These are phyloP conservation scores for Cercospora canescens DNA, from an alignment of 2,329 filamentous ascomycete genomes.

Conservation along the genomic window DNA sequence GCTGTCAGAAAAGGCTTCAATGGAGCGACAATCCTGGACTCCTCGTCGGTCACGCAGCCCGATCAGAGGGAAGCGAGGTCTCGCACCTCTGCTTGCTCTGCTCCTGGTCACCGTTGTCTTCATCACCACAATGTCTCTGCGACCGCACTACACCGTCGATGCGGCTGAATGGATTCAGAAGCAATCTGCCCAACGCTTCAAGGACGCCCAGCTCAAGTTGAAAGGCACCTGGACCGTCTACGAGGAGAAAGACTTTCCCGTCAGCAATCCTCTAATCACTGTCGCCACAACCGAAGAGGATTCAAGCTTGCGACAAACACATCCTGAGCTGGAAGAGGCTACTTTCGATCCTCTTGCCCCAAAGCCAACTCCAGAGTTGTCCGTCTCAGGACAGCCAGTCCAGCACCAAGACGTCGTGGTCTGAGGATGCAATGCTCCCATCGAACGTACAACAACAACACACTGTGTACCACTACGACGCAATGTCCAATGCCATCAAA, in stretches of 20 bases:
- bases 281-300: conserved; percentile 8
- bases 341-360: conserved; percentile 2
- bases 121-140: conserved; percentile 15
- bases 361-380: neutral
- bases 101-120: conserved; percentile 15
- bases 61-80: conserved; percentile 14
- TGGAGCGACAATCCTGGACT: neutral
- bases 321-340: conserved; percentile 4
- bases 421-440: neutral
- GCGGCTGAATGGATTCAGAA: conserved; percentile 10
- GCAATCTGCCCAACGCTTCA: conserved; percentile 10
- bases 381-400: conserved; percentile 1
- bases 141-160: conserved; percentile 8
- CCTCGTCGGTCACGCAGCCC: conserved; percentile 3
- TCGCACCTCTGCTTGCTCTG: conserved; percentile 10
- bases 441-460: neutral
- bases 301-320: neutral
- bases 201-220: conserved; percentile 10
- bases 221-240: conserved; percentile 16
- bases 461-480: too few species aligned
- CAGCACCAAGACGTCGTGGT: conserved; percentile 4
- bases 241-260: conserved; percentile 14
- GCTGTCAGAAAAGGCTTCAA: conserved; percentile 5
- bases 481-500: too few species aligned
- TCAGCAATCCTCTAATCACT: conserved; percentile 9